Evolutionary conservation across 2,329 filamentous ascomycete genomes (phyloP).

Genomic region (Coniella vitis): DNA sequence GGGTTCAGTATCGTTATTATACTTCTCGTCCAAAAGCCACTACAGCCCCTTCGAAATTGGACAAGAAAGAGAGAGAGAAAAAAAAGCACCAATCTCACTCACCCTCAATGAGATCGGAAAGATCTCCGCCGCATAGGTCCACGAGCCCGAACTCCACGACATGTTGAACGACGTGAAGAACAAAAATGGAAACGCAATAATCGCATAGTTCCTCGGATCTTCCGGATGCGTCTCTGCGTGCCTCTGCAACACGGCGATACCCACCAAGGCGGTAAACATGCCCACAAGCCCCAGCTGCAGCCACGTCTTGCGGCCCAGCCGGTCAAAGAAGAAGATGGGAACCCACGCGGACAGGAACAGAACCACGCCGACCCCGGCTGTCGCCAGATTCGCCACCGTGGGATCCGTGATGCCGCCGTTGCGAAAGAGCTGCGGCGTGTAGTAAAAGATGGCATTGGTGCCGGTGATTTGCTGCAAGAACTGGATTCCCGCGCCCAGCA

Average conservation of each 20-base stretch:
- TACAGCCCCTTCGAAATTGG: rapidly evolving
- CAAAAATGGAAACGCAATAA: conserved; percentile 24
- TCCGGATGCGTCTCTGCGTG: conserved; percentile 22
- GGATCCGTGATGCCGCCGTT: conserved; percentile 48
- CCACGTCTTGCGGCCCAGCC: conserved; percentile 26
- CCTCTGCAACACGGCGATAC: conserved; percentile 23
- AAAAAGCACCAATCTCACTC: conserved; percentile 4
- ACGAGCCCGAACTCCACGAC: conserved; percentile 25
- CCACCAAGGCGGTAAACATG: conserved; percentile 23
- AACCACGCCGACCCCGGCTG: conserved; percentile 23
- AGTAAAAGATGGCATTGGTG: conserved; percentile 26
- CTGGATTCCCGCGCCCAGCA: conserved; percentile 24
- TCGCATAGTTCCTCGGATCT: conserved; percentile 21
- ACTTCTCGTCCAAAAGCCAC: too few relatives aligned
- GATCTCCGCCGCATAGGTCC: conserved; percentile 27
- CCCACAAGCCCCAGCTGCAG: conserved; percentile 24
- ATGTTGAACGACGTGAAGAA: conserved; percentile 27
- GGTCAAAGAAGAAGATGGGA: conserved; percentile 25
- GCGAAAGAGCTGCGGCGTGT: conserved; percentile 21
- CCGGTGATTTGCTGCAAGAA: conserved; percentile 25
- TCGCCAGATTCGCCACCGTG: conserved; percentile 24
- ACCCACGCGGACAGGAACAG: conserved; percentile 25
- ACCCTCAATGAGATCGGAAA: conserved; percentile 24
- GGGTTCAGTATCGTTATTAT: too few relatives aligned
- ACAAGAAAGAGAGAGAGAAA: too few relatives aligned